Percentiles rank a stretch among this genome's conserved stretches.
phyloP scores from a whole-genome alignment of 352 stramenopile genomes.

The Pythium phragmiticola region DNA sequence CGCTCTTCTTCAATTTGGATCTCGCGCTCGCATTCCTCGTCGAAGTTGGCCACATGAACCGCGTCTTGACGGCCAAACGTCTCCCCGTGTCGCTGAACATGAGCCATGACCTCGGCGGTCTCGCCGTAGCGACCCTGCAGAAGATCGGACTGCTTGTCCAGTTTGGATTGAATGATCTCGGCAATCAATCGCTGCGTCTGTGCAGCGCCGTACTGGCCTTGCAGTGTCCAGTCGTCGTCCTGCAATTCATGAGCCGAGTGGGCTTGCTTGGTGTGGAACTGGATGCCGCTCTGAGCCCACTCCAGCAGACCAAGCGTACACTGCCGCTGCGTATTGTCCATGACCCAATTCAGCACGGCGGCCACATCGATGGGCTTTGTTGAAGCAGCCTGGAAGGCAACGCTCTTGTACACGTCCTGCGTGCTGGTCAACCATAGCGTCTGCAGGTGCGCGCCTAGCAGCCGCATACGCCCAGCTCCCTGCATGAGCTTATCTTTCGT shows the following conservation, averaged over 20 bases:
- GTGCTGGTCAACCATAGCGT: slow-evolving; percentile 66
- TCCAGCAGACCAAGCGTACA: slow-evolving; percentile 62
- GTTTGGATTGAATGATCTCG: slow-evolving; percentile 11
- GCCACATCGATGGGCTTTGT: neutral
- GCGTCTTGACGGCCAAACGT: slow-evolving; percentile 37
- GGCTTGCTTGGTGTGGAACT: slow-evolving; percentile 45
- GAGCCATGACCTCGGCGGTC: neutral
- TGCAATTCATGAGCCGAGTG: slow-evolving; percentile 20
- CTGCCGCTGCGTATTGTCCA: slow-evolving; percentile 81
- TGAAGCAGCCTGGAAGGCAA: neutral
- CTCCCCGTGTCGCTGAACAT: slow-evolving; percentile 14
- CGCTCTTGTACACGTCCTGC: slow-evolving; percentile 56
- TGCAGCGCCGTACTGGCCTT: slow-evolving; percentile 35
- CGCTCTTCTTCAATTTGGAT: slow-evolving; percentile 54
- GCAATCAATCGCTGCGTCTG: slow-evolving; percentile 32
- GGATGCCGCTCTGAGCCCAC: slow-evolving; percentile 78
- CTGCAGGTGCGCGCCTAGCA: slow-evolving; percentile 64
- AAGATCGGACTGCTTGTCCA: neutral
- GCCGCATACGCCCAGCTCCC: slow-evolving; percentile 83
- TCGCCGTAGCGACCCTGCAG: neutral
- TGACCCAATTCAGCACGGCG: slow-evolving; percentile 76
- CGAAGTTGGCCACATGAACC: slow-evolving; percentile 39
- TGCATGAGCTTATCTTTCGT: slow-evolving; percentile 94
- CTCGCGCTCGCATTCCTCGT: slow-evolving; percentile 53
- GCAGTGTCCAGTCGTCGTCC: slow-evolving; percentile 49